Conservation (phyloP, 768 basidiomycete species). For the Collybia sordida region DNA sequence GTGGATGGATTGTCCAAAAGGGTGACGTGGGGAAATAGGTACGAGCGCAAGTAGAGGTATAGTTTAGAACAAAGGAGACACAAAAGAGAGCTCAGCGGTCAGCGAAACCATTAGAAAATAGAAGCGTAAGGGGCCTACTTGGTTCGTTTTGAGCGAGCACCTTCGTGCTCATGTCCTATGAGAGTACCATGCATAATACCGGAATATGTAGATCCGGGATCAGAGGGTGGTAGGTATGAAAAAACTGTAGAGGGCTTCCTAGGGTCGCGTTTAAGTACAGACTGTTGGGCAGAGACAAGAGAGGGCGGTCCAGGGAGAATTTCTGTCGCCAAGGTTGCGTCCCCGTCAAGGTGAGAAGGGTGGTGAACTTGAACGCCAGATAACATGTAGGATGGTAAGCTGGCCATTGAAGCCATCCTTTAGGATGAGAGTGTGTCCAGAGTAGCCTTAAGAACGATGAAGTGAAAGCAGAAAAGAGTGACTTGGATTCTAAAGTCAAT, state of each 20-base stretch:
- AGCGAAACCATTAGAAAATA: constrained; percentile 12
- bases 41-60: constrained; percentile 20
- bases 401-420: constrained; percentile 73
- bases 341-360: constrained; percentile 80
- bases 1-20: constrained; percentile 12
- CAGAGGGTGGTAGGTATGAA: constrained; percentile 81
- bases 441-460: constrained; percentile 13
- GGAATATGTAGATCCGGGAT: constrained; percentile 88
- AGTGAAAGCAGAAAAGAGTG: constrained; percentile 12
- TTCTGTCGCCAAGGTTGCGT: constrained; percentile 82
- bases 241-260: constrained; percentile 67
- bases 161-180: constrained; percentile 62
- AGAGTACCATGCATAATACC: constrained; percentile 69
- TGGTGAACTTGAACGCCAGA: constrained; percentile 73
- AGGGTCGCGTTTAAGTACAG: constrained; percentile 74
- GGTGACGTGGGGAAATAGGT: constrained; percentile 15
- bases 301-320: constrained; percentile 88
- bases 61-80: constrained; percentile 14
- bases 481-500: too few relatives aligned
- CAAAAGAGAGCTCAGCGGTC: constrained; percentile 19
- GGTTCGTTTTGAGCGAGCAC: constrained; percentile 69
- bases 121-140: constrained; percentile 48
- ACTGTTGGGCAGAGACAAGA: constrained; percentile 67
- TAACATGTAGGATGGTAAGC: constrained; percentile 69
- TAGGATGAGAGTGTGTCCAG: constrained; percentile 18